phyloP scores from a whole-genome alignment of 768 basidiomycete species.

The Lactifluus subvellereus region DNA sequence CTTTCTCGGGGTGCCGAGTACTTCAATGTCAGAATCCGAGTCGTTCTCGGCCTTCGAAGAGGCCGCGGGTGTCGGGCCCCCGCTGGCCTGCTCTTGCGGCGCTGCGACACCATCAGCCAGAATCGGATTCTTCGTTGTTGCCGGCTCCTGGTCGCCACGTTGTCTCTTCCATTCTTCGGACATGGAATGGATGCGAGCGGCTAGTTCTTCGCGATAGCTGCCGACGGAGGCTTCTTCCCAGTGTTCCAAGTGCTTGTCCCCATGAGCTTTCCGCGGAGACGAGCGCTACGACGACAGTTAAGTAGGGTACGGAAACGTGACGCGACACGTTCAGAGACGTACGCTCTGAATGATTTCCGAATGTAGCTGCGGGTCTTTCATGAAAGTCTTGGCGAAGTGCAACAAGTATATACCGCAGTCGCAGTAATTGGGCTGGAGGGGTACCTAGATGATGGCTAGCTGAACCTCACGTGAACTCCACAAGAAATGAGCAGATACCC shows the following conservation, averaged over 20 bases:
- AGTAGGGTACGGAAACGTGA: not conserved
- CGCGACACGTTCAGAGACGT: not conserved
- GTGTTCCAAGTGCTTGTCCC: slow-evolving; percentile 13
- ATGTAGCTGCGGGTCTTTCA: slow-evolving; percentile 52
- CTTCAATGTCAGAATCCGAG: slow-evolving; percentile 22
- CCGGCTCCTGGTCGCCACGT: slow-evolving; percentile 11
- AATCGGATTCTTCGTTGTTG: slow-evolving; percentile 12
- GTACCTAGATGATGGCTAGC: slow-evolving; percentile 49
- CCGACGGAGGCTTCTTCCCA: slow-evolving; percentile 17
- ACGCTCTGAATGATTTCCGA: slow-evolving; percentile 44
- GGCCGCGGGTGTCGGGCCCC: slow-evolving; percentile 10
- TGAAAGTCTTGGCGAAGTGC: slow-evolving; percentile 77
- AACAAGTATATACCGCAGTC: slow-evolving; percentile 93
- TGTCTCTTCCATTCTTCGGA: slow-evolving; percentile 23
- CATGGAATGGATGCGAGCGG: slow-evolving; percentile 10
- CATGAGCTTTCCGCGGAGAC: slow-evolving; percentile 8
- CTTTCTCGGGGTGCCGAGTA: slow-evolving; percentile 15
- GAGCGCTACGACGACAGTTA: not conserved
- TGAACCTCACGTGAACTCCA: not conserved
- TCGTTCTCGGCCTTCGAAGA: slow-evolving; percentile 15
- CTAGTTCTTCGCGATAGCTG: slow-evolving; percentile 14
- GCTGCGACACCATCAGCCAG: not conserved
- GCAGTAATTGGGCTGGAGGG: slow-evolving; percentile 80
- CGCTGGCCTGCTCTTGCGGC: slow-evolving; percentile 10
- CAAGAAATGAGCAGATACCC: slow-evolving; percentile 21